These are phyloP conservation scores for Aotearoamyces nothofagi DNA, from an alignment of 2,329 filamentous ascomycete genomes.

Conservation along the genomic window DNA sequence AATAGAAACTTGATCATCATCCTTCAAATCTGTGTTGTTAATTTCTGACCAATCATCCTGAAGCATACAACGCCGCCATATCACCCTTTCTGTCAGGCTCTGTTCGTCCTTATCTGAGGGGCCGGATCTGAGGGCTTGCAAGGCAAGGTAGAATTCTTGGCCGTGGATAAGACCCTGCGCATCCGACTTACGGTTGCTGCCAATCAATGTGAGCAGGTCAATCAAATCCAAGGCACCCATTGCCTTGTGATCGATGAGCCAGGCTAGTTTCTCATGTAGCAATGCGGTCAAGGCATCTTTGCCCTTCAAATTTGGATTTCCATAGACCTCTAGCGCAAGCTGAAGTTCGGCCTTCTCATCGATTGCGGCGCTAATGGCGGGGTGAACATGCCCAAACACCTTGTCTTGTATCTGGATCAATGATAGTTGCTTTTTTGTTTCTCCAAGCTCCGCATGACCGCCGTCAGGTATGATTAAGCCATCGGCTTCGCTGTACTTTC, in stretches of 20 bases:
- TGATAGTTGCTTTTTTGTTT: slow-evolving; percentile 14
- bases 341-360: slow-evolving; percentile 68
- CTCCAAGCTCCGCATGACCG: slow-evolving; percentile 22
- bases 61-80: slow-evolving; percentile 80
- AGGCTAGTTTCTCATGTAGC: slow-evolving; percentile 54
- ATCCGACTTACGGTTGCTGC: slow-evolving; percentile 22
- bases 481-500: slow-evolving; percentile 24
- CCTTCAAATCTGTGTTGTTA: slow-evolving; percentile 62
- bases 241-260: slow-evolving; percentile 55
- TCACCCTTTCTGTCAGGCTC: slow-evolving; percentile 39
- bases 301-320: slow-evolving; percentile 36
- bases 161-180: slow-evolving; percentile 30
- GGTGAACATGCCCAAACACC: slow-evolving; percentile 55
- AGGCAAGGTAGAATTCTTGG: slow-evolving; percentile 50
- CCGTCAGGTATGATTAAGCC: slow-evolving; percentile 11
- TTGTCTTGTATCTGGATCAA: slow-evolving; percentile 62
- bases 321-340: slow-evolving; percentile 49
- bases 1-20: slow-evolving; percentile 50
- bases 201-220: slow-evolving; percentile 67
- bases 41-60: slow-evolving; percentile 73
- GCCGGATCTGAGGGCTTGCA: slow-evolving; percentile 27
- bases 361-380: slow-evolving; percentile 54
- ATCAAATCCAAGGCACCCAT: slow-evolving; percentile 52
- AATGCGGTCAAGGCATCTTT: slow-evolving; percentile 53
- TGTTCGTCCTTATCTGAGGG: slow-evolving; percentile 39